Base-by-base conservation (phyloP, 108 stramenopile genomes). In the Nitzschia palea region DNA sequence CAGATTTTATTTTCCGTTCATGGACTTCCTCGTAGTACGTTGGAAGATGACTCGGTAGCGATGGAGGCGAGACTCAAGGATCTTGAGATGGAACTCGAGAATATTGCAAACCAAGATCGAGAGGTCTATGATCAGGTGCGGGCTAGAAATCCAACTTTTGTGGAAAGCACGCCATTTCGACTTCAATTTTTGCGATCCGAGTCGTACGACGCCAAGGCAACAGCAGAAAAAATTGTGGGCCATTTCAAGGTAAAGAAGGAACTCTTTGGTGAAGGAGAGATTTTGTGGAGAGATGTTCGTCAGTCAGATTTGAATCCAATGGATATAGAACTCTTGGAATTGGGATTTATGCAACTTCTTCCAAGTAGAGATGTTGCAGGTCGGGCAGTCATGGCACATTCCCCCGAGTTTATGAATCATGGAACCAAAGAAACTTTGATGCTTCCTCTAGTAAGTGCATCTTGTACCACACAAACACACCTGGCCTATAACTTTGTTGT, bases 251-350 rank as follows among this genome's bases (percentile, higher is more conserved):
- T 43, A 15, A 72, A 73, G 34, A 32, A 40, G 17, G 63, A 65
- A 28, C 23, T 73, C 6, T 80, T 73, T 55, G 72, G 73, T 36
- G 18, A 48, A 20, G 42, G 62, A 23, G 68, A 79, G 9, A 50
- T 63, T 20, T 31, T 64, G 37, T 61, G 30, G 5, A 18, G 71
- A 20, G 69, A 70, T 42, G 51, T 70, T 14, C 58, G 60, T n/a
- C 44, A 45, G 28, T 44, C 43, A 3, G 67, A 68, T 45, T 47
- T 68, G 55, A 29, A 32, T 0, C 27, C 55, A 10, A 35, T 23
- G 30, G 52, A 52, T 34, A 17, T 47, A 9, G 45, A 52, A 4
- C 29, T 55, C 15, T 63, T 54, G 9, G 62, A 65, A 14, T 27
- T 56, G 30, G 34, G 32, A 9, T 56, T 34, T 1, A 18, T 31